Base-by-base conservation (phyloP, 768 basidiomycete genomes). In the Pisolithus albus region DNA sequence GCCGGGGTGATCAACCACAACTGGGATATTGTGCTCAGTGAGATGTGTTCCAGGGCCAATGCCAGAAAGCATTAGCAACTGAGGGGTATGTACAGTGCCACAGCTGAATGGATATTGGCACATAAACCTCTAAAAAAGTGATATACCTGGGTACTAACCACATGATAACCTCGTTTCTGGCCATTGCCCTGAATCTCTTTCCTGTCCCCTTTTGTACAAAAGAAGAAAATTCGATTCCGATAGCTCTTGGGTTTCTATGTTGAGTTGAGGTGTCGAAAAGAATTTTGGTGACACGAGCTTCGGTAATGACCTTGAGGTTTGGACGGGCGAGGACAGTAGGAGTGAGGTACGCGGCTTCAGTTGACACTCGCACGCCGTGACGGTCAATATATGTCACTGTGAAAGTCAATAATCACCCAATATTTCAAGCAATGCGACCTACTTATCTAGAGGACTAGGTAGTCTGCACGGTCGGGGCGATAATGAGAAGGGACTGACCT, bases 11-110 rank as follows among this genome's bases (percentile, higher is more conserved):
- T 90, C 80, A 6, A 79, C 61, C 18, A 83, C 68, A 28, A 82
- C 66, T 0, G 78, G 70, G 19, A 93, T 82, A 5, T 67, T 65
- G 51, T 82, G 69, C 36, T 71, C 63, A 10, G 70, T 56, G 36
- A 92, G 72, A 11, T 86, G 74, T 1, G 71, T 70, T 2, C 75
- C 73, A 34, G 88, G 86, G 3, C 90, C 91, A 44, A 93, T 70
- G 10, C 91, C 91, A 16, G 86, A 88, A 16, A 88, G 73, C 75
- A 86, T 75, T 13, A 88, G 72, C 47, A 87, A 76, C 71, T 86
- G 67, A 4, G 84, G 84, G 6, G 82, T 76, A 56, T 86, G 82
- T 7, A 86, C 63, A 3, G 83, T 75, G 0, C 83, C 83, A 28
- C 76, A 82, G 11, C 83, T 85, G 32, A 30, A 44, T 16, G 11